Percentiles rank a stretch among this genome's conserved stretches.
Evolutionary conservation across 2,329 filamentous ascomycete species (phyloP).

Genomic region (Verticillium albo-atrum): DNA sequence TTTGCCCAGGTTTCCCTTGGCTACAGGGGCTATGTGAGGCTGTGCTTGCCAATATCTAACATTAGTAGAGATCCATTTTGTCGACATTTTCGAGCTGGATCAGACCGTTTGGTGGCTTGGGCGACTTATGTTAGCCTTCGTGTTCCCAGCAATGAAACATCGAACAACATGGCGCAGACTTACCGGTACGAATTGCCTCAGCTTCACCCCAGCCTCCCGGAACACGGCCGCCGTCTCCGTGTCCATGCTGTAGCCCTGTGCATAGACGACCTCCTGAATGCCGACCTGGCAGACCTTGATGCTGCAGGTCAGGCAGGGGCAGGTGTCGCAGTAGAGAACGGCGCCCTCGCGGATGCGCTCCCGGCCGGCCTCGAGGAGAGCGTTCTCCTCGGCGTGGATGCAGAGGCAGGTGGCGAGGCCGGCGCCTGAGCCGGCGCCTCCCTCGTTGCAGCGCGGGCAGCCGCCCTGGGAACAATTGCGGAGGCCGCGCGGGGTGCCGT

Average conservation of each 20-base stretch:
- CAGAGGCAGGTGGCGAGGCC: conserved; percentile 85
- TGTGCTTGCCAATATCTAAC: too few species aligned
- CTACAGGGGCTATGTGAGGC: too few species aligned
- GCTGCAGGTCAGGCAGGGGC: conserved; percentile 93
- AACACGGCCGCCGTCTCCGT: conserved; percentile 77
- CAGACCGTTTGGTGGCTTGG: conserved; percentile 58
- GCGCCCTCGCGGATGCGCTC: conserved; percentile 81
- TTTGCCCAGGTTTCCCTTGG: too few species aligned
- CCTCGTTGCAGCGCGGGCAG: conserved; percentile 81
- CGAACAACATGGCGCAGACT: conserved; percentile 25
- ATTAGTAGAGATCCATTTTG: conserved; percentile 38
- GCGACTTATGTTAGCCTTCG: conserved; percentile 13
- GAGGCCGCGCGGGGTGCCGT: conserved; percentile 88
- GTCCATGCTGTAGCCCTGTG: conserved; percentile 93
- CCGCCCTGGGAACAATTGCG: conserved; percentile 91
- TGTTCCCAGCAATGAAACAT: not conserved
- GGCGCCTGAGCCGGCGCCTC: conserved; percentile 58
- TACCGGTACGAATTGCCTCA: conserved; percentile 86
- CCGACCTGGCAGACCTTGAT: conserved; percentile 98
- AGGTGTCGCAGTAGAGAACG: conserved; percentile 91
- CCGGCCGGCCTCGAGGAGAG: conserved; percentile 85
- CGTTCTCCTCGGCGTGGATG: conserved; percentile 98
- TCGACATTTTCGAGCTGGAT: conserved; percentile 62
- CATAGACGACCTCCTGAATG: conserved; percentile 93
- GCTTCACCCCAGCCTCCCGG: conserved; percentile 71